Percentiles rank a stretch among this genome's conserved stretches.
These are phyloP conservation scores for Oryza officinalis DNA, from an alignment of 176 grass and related monocot genomes.

Conservation along the genomic window DNA sequence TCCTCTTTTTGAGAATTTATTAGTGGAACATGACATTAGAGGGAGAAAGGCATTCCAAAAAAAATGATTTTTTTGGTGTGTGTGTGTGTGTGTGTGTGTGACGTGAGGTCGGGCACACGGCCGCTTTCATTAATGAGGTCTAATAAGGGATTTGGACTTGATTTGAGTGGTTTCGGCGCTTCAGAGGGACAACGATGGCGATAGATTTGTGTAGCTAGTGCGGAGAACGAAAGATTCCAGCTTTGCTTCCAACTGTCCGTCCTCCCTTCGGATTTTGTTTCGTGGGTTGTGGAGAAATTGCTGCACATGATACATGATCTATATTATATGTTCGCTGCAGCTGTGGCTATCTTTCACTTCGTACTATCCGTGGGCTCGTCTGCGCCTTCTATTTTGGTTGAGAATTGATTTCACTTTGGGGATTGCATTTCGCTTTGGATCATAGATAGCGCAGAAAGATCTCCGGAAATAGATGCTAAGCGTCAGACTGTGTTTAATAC, in stretches of 20 bases:
- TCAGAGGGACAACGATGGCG: neutral
- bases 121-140: neutral
- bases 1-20: neutral
- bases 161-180: neutral
- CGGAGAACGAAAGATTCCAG: neutral
- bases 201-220: neutral
- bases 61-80: neutral
- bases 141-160: slow-evolving; percentile 21
- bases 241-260: neutral
- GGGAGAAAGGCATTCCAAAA: neutral
- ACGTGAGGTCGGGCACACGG: neutral
- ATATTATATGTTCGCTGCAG: neutral
- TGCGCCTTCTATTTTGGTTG: neutral
- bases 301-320: neutral
- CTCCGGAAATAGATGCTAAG: neutral
- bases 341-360: neutral
- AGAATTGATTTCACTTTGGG: neutral
- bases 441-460: neutral
- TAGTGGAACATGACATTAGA: neutral
- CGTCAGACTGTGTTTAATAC: neutral
- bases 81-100: neutral
- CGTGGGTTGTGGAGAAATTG: neutral
- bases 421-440: neutral
- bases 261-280: neutral
- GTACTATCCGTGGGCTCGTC: neutral